Conservation (phyloP, 352 stramenopile genomes). For the Stephanocyclus meneghinianus region DNA sequence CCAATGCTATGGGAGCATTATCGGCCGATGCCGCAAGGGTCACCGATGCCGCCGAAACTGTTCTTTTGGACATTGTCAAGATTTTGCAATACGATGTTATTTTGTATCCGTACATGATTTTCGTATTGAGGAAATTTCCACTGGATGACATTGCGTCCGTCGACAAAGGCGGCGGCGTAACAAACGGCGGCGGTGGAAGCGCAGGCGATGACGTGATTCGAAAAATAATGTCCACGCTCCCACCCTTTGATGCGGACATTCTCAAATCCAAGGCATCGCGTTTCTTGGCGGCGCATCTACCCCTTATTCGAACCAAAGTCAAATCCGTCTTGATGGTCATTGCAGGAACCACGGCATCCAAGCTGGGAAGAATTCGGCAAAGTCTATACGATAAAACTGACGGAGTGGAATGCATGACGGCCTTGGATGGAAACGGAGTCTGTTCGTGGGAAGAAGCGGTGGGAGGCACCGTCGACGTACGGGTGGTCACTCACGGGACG, state of each 20-base stretch:
- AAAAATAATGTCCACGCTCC: conserved; percentile 65
- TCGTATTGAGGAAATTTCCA: conserved; percentile 69
- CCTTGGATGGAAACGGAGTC: conserved; percentile 45
- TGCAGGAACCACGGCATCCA: conserved; percentile 75
- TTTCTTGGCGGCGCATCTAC: conserved; percentile 76
- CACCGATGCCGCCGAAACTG: conserved; percentile 59
- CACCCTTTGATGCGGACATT: conserved; percentile 59
- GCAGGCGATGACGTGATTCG: neutral
- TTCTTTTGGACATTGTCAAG: conserved; percentile 79
- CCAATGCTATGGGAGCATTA: neutral
- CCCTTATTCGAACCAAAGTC: conserved; percentile 77
- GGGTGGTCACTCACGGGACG: conserved; percentile 51
- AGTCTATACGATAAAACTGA: conserved; percentile 82
- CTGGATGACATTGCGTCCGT: neutral
- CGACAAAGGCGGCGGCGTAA: neutral
- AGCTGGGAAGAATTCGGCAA: conserved; percentile 78
- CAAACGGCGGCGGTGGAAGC: neutral
- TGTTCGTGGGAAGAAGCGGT: conserved; percentile 79
- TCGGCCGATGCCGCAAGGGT: conserved; percentile 20
- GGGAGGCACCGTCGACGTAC: conserved; percentile 62
- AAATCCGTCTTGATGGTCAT: conserved; percentile 76
- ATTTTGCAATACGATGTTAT: conserved; percentile 82
- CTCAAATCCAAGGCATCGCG: conserved; percentile 69
- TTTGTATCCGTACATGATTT: conserved; percentile 79
- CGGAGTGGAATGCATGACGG: conserved; percentile 60